A percentile compares a stretch with the other conserved stretches of the same genome.
phyloP scores from a whole-genome alignment of 345 rosid species.

The Gossypium mustelinum region DNA sequence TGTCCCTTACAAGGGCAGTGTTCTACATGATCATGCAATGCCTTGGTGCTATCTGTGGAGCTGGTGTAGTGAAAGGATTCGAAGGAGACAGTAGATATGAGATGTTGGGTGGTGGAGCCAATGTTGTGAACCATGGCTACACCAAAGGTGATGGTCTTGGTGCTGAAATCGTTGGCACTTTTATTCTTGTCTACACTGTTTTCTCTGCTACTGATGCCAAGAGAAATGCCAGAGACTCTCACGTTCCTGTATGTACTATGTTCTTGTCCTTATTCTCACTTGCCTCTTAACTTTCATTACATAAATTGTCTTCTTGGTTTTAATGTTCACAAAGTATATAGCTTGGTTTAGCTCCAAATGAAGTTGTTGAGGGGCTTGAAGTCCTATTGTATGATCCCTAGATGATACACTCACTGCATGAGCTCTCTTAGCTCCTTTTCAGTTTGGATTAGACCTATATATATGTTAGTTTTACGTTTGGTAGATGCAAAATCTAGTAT shows the following conservation, averaged over 20 bases:
- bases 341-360: not conserved
- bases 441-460: not conserved
- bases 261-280: not conserved
- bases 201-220: slow-evolving; percentile 80
- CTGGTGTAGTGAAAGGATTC: slow-evolving; percentile 68
- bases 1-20: slow-evolving; percentile 59
- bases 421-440: too few species aligned
- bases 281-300: not conserved
- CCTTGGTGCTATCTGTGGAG: slow-evolving; percentile 71
- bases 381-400: too few species aligned
- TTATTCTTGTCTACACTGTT: slow-evolving; percentile 63
- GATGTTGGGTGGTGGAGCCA: slow-evolving; percentile 51
- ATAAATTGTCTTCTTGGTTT: too few species aligned
- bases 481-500: not conserved
- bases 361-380: not conserved
- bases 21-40: slow-evolving; percentile 67
- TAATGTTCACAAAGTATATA: not conserved
- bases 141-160: slow-evolving; percentile 67
- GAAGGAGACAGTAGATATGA: slow-evolving; percentile 27
- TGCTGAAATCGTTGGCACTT: slow-evolving; percentile 66
- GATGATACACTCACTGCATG: too few species aligned
- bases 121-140: slow-evolving; percentile 50
- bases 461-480: not conserved
- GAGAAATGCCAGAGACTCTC: slow-evolving; percentile 76
- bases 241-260: slow-evolving; percentile 52